A percentile compares a stretch with the other conserved stretches of the same genome.
These are phyloP conservation scores for Bassia scoparia DNA, from an alignment of 148 eudicot species.

Conservation along the genomic window DNA sequence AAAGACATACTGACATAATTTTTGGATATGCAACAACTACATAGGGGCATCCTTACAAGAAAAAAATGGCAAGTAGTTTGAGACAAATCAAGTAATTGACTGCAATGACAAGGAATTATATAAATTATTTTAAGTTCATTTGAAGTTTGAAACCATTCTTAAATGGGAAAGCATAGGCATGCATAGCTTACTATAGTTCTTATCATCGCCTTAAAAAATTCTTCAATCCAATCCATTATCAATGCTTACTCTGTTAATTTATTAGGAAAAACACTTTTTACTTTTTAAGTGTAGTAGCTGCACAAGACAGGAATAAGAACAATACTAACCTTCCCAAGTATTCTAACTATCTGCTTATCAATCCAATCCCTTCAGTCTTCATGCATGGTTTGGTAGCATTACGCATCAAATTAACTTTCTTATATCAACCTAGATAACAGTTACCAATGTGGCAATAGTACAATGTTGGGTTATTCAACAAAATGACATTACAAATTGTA, in stretches of 20 bases:
- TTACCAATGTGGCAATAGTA: too few species aligned
- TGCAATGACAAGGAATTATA: not conserved
- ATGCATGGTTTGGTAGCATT: too few species aligned
- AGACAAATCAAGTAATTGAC: not conserved
- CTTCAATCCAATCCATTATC: not conserved
- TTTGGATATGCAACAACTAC: too few species aligned
- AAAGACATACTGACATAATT: too few species aligned
- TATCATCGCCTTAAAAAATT: not conserved
- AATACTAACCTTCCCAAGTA: slow-evolving; percentile 80
- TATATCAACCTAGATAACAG: too few species aligned
- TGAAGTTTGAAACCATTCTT: not conserved
- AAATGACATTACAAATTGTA: too few species aligned
- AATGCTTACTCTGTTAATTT: not conserved
- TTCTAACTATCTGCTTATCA: slow-evolving; percentile 93
- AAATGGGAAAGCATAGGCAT: not conserved
- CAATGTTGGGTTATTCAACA: too few species aligned
- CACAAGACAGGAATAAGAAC: not conserved
- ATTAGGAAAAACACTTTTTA: not conserved
- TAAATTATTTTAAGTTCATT: not conserved
- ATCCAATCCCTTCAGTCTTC: too few species aligned
- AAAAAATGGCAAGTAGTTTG: not conserved
- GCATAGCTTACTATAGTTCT: not conserved
- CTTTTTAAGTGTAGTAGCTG: not conserved
- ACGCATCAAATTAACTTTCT: too few species aligned
- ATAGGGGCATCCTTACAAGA: too few species aligned